phyloP scores from a whole-genome alignment of 495 filamentous ascomycete genomes.

The Annulohypoxylon maeteangense region DNA sequence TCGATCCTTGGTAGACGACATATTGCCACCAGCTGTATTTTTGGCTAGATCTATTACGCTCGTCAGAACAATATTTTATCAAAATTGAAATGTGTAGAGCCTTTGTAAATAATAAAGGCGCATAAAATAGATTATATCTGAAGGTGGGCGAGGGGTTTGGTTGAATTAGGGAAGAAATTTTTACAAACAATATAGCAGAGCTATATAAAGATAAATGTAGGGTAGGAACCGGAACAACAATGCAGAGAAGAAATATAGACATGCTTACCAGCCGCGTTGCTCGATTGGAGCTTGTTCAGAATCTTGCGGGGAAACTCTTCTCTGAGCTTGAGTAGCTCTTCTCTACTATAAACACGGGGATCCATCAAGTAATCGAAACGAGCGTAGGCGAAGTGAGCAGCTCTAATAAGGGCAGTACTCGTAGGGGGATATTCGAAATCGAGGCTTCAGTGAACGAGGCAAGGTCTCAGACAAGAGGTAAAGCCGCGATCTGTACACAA shows the following conservation, averaged over 20 bases:
- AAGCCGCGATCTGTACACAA: constrained; percentile 36
- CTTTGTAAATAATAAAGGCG: not conserved
- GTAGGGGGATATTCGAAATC: constrained; percentile 46
- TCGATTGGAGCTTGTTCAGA: constrained; percentile 35
- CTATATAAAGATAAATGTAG: not conserved
- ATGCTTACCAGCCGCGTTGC: constrained; percentile 52
- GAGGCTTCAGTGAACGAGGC: not conserved
- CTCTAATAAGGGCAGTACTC: constrained; percentile 29
- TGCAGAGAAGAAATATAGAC: not conserved
- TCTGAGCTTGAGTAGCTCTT: constrained; percentile 53
- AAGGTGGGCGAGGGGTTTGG: not conserved
- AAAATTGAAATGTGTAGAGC: not conserved
- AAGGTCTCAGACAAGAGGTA: constrained; percentile 37
- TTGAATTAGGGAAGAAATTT: not conserved
- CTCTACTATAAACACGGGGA: constrained; percentile 48
- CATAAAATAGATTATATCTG: not conserved
- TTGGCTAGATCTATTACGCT: constrained; percentile 33
- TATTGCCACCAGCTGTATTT: constrained; percentile 4
- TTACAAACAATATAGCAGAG: not conserved
- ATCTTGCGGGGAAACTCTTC: constrained; percentile 1
- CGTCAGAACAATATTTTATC: not conserved
- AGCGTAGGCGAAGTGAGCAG: constrained; percentile 50
- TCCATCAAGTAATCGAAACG: constrained; percentile 49
- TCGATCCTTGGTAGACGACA: constrained; percentile 13
- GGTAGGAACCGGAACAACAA: not conserved